phyloP scores from a whole-genome alignment of 345 rosid species.

The Rhodamnia argentea region DNA sequence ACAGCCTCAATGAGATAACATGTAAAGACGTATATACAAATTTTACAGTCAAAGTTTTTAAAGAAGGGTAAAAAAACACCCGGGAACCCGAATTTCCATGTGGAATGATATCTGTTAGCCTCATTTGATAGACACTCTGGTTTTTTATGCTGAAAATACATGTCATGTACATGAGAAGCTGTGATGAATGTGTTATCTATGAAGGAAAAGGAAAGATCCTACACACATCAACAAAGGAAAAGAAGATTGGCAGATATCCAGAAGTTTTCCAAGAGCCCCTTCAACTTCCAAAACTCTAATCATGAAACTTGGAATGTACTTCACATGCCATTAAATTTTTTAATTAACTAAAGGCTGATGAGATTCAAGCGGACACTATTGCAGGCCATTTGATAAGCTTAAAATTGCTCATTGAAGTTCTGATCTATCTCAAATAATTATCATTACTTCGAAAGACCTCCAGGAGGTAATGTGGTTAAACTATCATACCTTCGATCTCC shows the following conservation, averaged over 20 bases:
- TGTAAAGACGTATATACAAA: not conserved
- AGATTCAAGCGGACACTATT: not conserved
- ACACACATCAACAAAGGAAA: not conserved
- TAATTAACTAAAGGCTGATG: not conserved
- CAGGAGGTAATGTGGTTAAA: not conserved
- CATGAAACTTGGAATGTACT: not conserved
- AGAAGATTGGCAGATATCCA: not conserved
- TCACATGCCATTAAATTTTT: not conserved
- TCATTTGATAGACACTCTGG: not conserved
- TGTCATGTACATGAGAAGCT: not conserved
- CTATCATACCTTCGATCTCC: conserved; percentile 50
- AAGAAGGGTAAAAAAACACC: not conserved
- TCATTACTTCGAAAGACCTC: not conserved
- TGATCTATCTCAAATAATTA: not conserved
- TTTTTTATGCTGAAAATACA: not conserved
- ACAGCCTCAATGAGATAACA: not conserved
- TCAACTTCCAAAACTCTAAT: not conserved
- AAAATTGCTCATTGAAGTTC: not conserved
- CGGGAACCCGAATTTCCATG: not conserved
- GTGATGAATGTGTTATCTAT: not conserved
- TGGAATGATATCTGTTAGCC: not conserved
- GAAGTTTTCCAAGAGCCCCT: not conserved
- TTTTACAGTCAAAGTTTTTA: not conserved
- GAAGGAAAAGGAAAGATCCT: not conserved
- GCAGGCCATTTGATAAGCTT: not conserved